Percentiles rank a stretch among this genome's conserved stretches.
These are phyloP conservation scores for Aspergillus sojae DNA, from an alignment of 2,329 filamentous ascomycete genomes.

Conservation along the genomic window DNA sequence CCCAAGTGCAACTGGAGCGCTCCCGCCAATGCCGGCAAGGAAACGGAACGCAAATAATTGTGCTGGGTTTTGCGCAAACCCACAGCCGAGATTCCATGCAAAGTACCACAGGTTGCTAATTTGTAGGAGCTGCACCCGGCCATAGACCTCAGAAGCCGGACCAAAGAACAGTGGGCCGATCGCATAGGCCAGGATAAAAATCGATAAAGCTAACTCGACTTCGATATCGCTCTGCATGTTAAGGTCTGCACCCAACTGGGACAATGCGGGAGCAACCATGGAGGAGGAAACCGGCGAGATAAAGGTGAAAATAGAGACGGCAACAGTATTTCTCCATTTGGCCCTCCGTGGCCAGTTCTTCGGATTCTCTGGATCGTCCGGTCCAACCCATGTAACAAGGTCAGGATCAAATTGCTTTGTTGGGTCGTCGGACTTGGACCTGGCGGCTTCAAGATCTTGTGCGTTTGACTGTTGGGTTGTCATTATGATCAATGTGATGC, in stretches of 20 bases:
- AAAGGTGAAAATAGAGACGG: slow-evolving; percentile 60
- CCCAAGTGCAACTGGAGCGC: slow-evolving; percentile 32
- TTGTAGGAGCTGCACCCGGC: slow-evolving; percentile 16
- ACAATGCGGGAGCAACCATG: slow-evolving; percentile 58
- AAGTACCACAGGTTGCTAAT: slow-evolving; percentile 20
- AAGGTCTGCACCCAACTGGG: slow-evolving; percentile 55
- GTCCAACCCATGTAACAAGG: neutral
- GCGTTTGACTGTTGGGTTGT: neutral
- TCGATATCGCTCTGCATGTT: slow-evolving; percentile 50
- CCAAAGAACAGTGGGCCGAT: slow-evolving; percentile 28
- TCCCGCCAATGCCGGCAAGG: slow-evolving; percentile 61
- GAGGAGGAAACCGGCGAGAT: slow-evolving; percentile 65
- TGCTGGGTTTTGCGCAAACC: slow-evolving; percentile 43
- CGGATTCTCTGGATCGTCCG: slow-evolving; percentile 28
- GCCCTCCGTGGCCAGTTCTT: slow-evolving; percentile 58
- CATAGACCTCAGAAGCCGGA: slow-evolving; percentile 20
- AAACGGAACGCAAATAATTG: slow-evolving; percentile 56
- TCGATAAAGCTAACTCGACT: slow-evolving; percentile 53
- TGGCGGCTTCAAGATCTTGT: neutral
- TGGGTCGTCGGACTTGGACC: neutral
- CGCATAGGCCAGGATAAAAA: slow-evolving; percentile 58
- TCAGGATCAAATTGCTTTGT: neutral
- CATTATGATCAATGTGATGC: neutral
- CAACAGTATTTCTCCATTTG: slow-evolving; percentile 60
- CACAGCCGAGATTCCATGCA: slow-evolving; percentile 19